Base-by-base conservation (phyloP, 345 rosid species). In the Arabidopsis thaliana region DNA sequence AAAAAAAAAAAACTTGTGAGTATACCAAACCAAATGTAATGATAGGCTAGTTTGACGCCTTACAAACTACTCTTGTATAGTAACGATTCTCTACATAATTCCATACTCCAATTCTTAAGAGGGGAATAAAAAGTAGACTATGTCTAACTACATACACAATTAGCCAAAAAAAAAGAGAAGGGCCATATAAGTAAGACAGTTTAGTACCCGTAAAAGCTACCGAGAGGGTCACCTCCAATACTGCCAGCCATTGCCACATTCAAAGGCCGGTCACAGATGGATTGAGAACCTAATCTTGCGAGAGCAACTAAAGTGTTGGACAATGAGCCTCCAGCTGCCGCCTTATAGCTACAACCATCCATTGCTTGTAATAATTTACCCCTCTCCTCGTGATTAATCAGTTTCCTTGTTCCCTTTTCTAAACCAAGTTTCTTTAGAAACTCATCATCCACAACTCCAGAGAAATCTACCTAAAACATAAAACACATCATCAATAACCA, bases 321-420 rank as follows among this genome's bases (percentile, higher is more conserved):
- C 77, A 94, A 92, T 74, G 98, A 94, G 22, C 98, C 98, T 61
- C 98, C 98, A 64, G 96, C 97, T 51, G 97, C 98, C 2, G 97
- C 98, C 84, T 94, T 94, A 71, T 91, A 94, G 85, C 89, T 90
- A 82, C 98, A 90, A 72, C 98, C 98, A 79, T 94, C 98, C 98
- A 94, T 91, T 28, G 97, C 98, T 71, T 76, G 91, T 84, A 94
- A 81, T 37, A 91, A 87, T 77, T 80, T 82, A 72, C 98, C 98
- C 69, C 97, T 92, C 84, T 91, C 98, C 79, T 94, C 96, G 75
- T 91, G 98, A 83, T 94, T 90, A 48, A 94, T 87, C 51, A 91
- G 78, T 82, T 85, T 94, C 86, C 98, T 87, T 4, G 93, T 87
- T 55, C 98, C 98, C 68, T 94, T 94, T 74, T 83, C 89, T 79